Evolutionary conservation across 306 rosid species (phyloP).

Genomic region (Biancaea sappan): DNA sequence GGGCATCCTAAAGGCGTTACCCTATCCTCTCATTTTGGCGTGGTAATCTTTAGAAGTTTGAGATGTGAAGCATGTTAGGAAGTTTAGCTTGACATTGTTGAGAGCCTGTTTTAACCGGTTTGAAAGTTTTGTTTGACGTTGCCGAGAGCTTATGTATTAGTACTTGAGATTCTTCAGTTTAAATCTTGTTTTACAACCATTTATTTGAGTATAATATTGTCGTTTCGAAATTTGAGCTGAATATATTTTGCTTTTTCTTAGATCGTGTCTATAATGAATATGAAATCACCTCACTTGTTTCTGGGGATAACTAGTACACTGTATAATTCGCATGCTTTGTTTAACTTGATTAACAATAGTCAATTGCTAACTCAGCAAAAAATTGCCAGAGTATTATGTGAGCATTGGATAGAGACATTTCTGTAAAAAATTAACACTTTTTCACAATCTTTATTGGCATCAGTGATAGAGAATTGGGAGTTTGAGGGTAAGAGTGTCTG

Average conservation of each 20-base stretch:
- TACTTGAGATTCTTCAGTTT: neutral
- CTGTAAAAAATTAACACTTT: too few species aligned
- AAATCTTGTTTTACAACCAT: neutral
- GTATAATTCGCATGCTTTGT: too few species aligned
- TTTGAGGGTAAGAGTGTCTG: too few species aligned
- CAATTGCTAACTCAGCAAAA: too few species aligned
- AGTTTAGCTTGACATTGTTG: slow-evolving; percentile 28
- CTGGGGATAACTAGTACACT: too few species aligned
- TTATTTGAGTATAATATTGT: neutral
- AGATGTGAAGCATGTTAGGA: neutral
- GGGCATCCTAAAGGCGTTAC: slow-evolving; percentile 23
- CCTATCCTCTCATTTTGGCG: slow-evolving; percentile 35
- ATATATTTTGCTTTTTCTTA: neutral
- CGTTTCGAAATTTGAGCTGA: neutral
- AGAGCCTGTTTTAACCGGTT: neutral
- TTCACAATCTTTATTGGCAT: too few species aligned
- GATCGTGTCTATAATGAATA: neutral
- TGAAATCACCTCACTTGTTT: too few species aligned
- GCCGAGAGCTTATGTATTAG: neutral
- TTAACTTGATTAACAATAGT: too few species aligned
- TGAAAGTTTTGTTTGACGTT: slow-evolving; percentile 1
- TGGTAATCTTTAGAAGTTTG: neutral
- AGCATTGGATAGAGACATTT: too few species aligned
- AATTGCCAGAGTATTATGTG: too few species aligned
- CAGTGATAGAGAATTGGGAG: too few species aligned